A percentile compares a stretch with the other conserved stretches of the same genome.
phyloP scores from a whole-genome alignment of 495 filamentous ascomycete genomes.

The Trypethelium eluteriae region DNA sequence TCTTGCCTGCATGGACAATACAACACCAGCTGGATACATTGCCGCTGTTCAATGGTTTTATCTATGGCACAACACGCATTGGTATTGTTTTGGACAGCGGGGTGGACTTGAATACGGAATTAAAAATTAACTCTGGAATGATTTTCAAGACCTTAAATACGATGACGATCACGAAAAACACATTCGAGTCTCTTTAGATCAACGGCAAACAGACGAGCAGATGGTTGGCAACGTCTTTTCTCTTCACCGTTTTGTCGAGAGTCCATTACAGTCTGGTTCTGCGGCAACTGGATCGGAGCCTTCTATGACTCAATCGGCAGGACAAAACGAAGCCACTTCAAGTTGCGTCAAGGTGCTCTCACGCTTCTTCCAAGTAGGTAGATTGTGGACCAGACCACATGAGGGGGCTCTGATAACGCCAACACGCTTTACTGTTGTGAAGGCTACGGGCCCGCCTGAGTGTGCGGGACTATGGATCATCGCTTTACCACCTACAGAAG shows the following conservation, averaged over 20 bases:
- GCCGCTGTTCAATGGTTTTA: too few species aligned
- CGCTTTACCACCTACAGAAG: background rate
- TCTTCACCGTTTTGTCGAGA: constrained; percentile 1
- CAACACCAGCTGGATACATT: too few species aligned
- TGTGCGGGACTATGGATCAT: background rate
- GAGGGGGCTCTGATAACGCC: background rate
- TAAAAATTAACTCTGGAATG: background rate
- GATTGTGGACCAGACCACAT: background rate
- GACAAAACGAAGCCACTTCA: background rate
- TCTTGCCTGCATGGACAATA: too few species aligned
- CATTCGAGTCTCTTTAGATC: background rate
- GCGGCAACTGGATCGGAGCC: background rate
- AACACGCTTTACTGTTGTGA: background rate
- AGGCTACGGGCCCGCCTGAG: background rate
- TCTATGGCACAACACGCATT: background rate
- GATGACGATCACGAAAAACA: background rate
- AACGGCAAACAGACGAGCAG: background rate
- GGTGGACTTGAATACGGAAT: background rate
- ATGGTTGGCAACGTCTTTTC: background rate
- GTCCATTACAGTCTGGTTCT: background rate
- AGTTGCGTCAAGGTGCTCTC: background rate
- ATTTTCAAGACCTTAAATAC: background rate
- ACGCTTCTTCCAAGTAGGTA: background rate
- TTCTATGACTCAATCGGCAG: background rate
- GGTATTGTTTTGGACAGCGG: background rate